Evolutionary conservation across 768 basidiomycete species (phyloP).

Genomic region (Piloderma croceum): DNA sequence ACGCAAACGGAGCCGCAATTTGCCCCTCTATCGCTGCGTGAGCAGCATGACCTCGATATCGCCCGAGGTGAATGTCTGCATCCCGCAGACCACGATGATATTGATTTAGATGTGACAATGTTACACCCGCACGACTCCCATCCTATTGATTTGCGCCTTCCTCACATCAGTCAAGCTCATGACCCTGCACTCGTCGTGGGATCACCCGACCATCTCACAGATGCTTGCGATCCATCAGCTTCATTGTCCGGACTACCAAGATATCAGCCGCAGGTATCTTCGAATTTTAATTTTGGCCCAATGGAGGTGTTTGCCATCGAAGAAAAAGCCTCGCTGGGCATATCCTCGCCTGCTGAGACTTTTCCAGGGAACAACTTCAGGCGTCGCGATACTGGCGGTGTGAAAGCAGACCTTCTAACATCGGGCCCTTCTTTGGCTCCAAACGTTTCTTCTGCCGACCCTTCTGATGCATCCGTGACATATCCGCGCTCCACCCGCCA

Average conservation of each 20-base stretch:
- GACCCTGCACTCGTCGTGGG: slow-evolving; percentile 45
- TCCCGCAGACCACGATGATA: slow-evolving; percentile 17
- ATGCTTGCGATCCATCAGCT: slow-evolving; percentile 21
- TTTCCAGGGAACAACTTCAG: slow-evolving; percentile 12
- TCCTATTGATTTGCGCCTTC: slow-evolving; percentile 29
- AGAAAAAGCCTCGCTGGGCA: slow-evolving; percentile 63
- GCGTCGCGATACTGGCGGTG: slow-evolving; percentile 1
- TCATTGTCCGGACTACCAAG: slow-evolving; percentile 51
- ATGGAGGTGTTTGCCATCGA: slow-evolving; percentile 75
- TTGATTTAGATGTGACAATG: slow-evolving; percentile 18
- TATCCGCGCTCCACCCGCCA: slow-evolving; percentile 48
- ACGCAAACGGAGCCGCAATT: slow-evolving; percentile 29
- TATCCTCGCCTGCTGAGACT: slow-evolving; percentile 39
- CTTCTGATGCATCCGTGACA: slow-evolving; percentile 17
- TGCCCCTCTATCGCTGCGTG: slow-evolving; percentile 40
- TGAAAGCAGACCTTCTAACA: slow-evolving; percentile 12
- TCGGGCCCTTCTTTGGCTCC: slow-evolving; percentile 5
- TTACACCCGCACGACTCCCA: slow-evolving; percentile 17
- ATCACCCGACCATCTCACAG: slow-evolving; percentile 19
- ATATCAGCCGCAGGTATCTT: slow-evolving; percentile 58
- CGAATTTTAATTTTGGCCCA: slow-evolving; percentile 62
- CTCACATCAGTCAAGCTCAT: slow-evolving; percentile 40
- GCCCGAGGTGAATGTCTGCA: slow-evolving; percentile 29
- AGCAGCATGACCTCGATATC: slow-evolving; percentile 42
- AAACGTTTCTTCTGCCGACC: slow-evolving; percentile 17